Percentiles rank a stretch among this genome's conserved stretches.
Conservation (phyloP, 208 protist genomes). For the Crithidia mellificae region DNA sequence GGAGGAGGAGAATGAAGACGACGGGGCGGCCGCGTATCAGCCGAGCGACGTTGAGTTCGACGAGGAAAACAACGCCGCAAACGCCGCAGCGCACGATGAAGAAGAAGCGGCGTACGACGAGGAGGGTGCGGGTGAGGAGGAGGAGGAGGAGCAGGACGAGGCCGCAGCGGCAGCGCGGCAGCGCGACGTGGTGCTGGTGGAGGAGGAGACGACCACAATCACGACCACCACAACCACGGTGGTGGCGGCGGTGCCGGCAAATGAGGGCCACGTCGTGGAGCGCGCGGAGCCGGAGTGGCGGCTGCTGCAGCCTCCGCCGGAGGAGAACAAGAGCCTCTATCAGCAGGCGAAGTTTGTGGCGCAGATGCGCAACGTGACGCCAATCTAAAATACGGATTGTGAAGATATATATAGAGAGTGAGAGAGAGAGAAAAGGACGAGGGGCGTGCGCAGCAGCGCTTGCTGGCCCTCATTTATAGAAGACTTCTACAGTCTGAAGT, state of each 20-base stretch:
- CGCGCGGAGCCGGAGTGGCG: slow-evolving; percentile 33
- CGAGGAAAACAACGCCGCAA: not conserved
- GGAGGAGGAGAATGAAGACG: not conserved
- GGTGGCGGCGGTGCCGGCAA: slow-evolving; percentile 3
- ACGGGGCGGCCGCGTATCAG: not conserved
- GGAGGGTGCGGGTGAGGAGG: not conserved
- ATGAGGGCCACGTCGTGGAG: slow-evolving; percentile 17
- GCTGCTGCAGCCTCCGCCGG: slow-evolving; percentile 18
- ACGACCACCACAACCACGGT: not conserved
- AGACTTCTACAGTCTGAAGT: no score
- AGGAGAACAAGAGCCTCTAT: slow-evolving; percentile 29
- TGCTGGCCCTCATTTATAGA: no score
- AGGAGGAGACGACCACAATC: not conserved
- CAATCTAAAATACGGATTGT: no score
- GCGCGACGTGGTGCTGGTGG: not conserved
- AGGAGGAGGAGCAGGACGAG: not conserved
- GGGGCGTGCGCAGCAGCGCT: no score
- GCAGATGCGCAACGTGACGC: slow-evolving; percentile 32
- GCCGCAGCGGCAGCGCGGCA: not conserved
- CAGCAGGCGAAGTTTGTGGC: slow-evolving; percentile 41
- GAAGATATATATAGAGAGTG: no score
- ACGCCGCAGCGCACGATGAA: not conserved
- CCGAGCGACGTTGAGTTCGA: not conserved
- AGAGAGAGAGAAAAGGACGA: no score
- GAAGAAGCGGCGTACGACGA: not conserved